Conservation (phyloP, 2,329 filamentous ascomycete genomes). For the Curvularia spicifera region DNA sequence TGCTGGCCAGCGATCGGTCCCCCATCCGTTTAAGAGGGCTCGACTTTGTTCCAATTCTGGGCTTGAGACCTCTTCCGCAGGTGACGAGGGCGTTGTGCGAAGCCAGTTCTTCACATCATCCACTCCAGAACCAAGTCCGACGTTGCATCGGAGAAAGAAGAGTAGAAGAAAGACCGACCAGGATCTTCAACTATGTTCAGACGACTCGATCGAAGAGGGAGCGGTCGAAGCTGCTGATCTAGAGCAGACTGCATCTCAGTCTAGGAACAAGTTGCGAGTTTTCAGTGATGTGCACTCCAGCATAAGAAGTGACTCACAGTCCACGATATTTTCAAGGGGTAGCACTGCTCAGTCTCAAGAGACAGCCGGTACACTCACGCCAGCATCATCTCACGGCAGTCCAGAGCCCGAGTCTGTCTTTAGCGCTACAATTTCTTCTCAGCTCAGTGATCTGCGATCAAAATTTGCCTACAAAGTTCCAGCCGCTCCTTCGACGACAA, state of each 20-base stretch:
- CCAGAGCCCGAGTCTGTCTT: slow-evolving; percentile 37
- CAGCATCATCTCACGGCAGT: slow-evolving; percentile 40
- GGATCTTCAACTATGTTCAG: slow-evolving; percentile 56
- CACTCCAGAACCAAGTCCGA: slow-evolving; percentile 50
- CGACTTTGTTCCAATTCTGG: slow-evolving; percentile 54
- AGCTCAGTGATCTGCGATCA: slow-evolving; percentile 39
- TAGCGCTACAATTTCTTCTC: slow-evolving; percentile 34
- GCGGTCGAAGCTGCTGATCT: slow-evolving; percentile 47
- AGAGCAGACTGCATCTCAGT: slow-evolving; percentile 37
- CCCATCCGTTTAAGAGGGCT: slow-evolving; percentile 53
- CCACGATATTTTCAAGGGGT: slow-evolving; percentile 33
- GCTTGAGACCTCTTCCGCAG: slow-evolving; percentile 36
- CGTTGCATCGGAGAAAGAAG: slow-evolving; percentile 45
- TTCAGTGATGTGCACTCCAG: slow-evolving; percentile 38
- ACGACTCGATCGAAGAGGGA: slow-evolving; percentile 56
- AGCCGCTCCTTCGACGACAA: slow-evolving; percentile 5
- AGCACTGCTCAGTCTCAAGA: slow-evolving; percentile 37
- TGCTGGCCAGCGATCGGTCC: slow-evolving; percentile 51
- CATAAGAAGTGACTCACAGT: slow-evolving; percentile 36
- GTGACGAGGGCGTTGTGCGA: slow-evolving; percentile 41
- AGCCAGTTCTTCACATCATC: slow-evolving; percentile 55
- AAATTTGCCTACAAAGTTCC: slow-evolving; percentile 39
- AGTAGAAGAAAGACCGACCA: slow-evolving; percentile 41
- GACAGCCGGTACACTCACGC: slow-evolving; percentile 36
- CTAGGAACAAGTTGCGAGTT: slow-evolving; percentile 43